These are phyloP conservation scores for Candida stauntonica DNA, from an alignment of 805 yeast species.

Conservation along the genomic window DNA sequence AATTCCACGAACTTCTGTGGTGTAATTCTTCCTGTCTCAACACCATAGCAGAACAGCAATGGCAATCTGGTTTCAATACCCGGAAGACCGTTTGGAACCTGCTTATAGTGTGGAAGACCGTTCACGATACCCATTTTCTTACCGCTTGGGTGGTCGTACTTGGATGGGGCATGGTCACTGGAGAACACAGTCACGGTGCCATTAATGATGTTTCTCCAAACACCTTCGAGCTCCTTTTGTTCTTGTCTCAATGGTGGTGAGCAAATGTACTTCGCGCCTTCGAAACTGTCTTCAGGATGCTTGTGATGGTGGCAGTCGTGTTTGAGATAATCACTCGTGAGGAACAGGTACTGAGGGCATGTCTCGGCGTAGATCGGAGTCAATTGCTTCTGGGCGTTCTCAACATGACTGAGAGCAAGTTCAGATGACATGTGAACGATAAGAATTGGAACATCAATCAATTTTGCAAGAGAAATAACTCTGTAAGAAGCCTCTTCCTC, in stretches of 20 bases:
- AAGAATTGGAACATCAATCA: slow-evolving; percentile 42
- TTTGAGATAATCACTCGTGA: slow-evolving; percentile 36
- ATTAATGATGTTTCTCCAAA: slow-evolving; percentile 42
- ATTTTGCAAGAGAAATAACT: slow-evolving; percentile 39
- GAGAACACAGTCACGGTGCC: slow-evolving; percentile 45
- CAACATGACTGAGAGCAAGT: slow-evolving; percentile 37
- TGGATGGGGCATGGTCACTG: slow-evolving; percentile 44
- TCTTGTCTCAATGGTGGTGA: slow-evolving; percentile 46
- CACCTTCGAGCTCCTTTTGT: slow-evolving; percentile 36
- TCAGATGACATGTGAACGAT: slow-evolving; percentile 47
- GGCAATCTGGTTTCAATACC: slow-evolving; percentile 47
- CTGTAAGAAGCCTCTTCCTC: slow-evolving; percentile 49
- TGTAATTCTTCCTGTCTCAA: slow-evolving; percentile 35
- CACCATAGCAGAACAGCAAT: slow-evolving; percentile 40
- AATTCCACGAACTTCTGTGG: slow-evolving; percentile 42
- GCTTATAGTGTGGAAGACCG: slow-evolving; percentile 38
- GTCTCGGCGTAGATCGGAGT: slow-evolving; percentile 46
- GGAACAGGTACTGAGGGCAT: slow-evolving; percentile 45
- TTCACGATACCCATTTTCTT: slow-evolving; percentile 38
- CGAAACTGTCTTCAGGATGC: slow-evolving; percentile 32
- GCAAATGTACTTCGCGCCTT: slow-evolving; percentile 47
- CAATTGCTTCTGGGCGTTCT: slow-evolving; percentile 37
- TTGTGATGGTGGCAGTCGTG: slow-evolving; percentile 25
- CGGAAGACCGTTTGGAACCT: slow-evolving; percentile 46
- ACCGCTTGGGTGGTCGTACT: slow-evolving; percentile 38